A percentile compares a stretch with the other conserved stretches of the same genome.
phyloP scores from a whole-genome alignment of 1,139 yeast species.

The Debaryomyces psychrophilus region DNA sequence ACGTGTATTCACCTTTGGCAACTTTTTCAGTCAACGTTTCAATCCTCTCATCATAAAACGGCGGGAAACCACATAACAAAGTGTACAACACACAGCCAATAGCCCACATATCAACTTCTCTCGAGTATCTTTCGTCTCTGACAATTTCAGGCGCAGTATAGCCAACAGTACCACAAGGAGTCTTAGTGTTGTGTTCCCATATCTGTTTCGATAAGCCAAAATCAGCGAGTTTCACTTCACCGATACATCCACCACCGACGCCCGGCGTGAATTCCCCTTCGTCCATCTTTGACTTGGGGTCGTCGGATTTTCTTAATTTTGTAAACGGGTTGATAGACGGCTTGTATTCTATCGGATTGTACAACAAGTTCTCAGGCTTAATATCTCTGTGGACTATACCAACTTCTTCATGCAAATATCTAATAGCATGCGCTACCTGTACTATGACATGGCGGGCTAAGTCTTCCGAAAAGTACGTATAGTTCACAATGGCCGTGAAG shows the following conservation, averaged over 20 bases:
- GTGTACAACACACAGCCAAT: constrained; percentile 65
- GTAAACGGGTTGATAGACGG: constrained; percentile 42
- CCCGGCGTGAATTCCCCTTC: constrained; percentile 54
- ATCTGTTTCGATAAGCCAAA: constrained; percentile 61
- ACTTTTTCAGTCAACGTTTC: constrained; percentile 60
- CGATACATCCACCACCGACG: constrained; percentile 57
- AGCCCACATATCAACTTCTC: constrained; percentile 68
- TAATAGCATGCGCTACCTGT: constrained; percentile 53
- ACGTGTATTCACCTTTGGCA: constrained; percentile 60
- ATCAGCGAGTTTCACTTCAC: constrained; percentile 56
- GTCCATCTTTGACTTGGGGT: constrained; percentile 50
- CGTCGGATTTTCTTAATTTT: constrained; percentile 49
- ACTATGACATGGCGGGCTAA: constrained; percentile 54
- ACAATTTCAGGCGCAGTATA: constrained; percentile 67
- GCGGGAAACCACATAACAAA: constrained; percentile 63
- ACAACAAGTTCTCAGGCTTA: constrained; percentile 58
- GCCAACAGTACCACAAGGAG: constrained; percentile 68
- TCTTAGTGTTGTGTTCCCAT: constrained; percentile 60
- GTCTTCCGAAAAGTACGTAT: constrained; percentile 58
- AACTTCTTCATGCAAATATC: constrained; percentile 57
- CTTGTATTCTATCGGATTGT: constrained; percentile 62
- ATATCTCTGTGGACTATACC: constrained; percentile 62
- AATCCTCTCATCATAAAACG: constrained; percentile 61
- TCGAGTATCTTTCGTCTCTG: constrained; percentile 58
- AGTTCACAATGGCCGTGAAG: constrained; percentile 58